Percentiles rank a stretch among this genome's conserved stretches.
Evolutionary conservation across 352 stramenopile species (phyloP).

Genomic region (Peronospora belbahrii): DNA sequence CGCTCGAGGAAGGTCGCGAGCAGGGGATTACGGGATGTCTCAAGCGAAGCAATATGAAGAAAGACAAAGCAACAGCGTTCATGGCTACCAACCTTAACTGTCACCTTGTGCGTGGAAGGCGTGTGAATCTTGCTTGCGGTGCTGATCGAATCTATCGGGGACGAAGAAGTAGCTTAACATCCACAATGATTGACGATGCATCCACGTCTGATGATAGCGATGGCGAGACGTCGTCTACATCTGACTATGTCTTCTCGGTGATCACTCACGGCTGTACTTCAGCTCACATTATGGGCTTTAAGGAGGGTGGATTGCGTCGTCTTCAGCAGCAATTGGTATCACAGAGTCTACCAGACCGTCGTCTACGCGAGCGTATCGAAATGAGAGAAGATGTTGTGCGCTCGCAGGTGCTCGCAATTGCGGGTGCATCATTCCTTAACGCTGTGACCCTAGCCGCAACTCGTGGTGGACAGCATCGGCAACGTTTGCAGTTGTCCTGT

Average conservation of each 20-base stretch:
- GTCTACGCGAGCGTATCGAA: slow-evolving; percentile 56
- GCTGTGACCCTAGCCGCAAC: slow-evolving; percentile 54
- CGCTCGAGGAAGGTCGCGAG: slow-evolving; percentile 70
- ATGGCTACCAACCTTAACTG: slow-evolving; percentile 85
- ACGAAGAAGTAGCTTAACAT: slow-evolving; percentile 19
- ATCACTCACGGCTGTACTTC: slow-evolving; percentile 75
- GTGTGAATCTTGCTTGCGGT: slow-evolving; percentile 40
- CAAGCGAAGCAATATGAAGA: slow-evolving; percentile 83
- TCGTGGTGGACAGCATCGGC: slow-evolving; percentile 44
- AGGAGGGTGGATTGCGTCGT: slow-evolving; percentile 69
- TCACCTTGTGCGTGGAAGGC: slow-evolving; percentile 63
- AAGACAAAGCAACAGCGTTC: slow-evolving; percentile 76
- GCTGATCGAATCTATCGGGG: slow-evolving; percentile 17
- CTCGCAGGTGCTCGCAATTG: slow-evolving; percentile 66
- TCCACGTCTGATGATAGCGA: slow-evolving; percentile 30
- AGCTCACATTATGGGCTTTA: slow-evolving; percentile 78
- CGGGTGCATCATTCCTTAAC: slow-evolving; percentile 67
- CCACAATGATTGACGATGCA: slow-evolving; percentile 27
- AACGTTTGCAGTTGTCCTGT: slow-evolving; percentile 55
- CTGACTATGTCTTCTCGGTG: slow-evolving; percentile 60
- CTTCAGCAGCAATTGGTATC: slow-evolving; percentile 38
- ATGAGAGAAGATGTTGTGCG: slow-evolving; percentile 75
- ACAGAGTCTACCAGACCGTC: slow-evolving; percentile 39
- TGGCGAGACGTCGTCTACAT: slow-evolving; percentile 22
- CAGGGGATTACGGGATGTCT: slow-evolving; percentile 76